Evolutionary conservation across 805 yeast genomes (phyloP).

Genomic region (Candida coquimbonensis): DNA sequence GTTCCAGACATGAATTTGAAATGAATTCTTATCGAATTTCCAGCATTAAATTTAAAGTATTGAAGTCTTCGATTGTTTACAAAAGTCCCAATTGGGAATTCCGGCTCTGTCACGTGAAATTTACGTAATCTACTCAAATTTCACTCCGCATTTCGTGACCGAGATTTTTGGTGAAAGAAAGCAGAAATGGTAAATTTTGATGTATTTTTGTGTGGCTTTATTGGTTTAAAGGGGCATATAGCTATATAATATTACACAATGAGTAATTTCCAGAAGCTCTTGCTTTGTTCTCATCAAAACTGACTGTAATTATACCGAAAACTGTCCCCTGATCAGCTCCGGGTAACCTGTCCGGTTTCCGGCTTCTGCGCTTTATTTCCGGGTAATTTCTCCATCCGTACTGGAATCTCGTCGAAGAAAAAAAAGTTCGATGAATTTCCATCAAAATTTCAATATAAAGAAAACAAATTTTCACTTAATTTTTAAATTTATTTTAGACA

Average conservation of each 20-base stretch:
- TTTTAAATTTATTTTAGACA: too few species aligned
- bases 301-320: too few species aligned
- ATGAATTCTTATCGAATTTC: background rate
- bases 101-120: background rate
- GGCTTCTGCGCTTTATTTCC: background rate
- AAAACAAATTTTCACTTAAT: too few species aligned
- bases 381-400: background rate
- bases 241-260: too few species aligned
- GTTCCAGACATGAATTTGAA: too few species aligned
- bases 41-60: background rate
- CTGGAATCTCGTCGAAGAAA: background rate
- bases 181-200: too few species aligned
- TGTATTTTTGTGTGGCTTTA: too few species aligned
- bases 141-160: background rate
- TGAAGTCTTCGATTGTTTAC: background rate
- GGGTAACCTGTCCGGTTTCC: background rate
- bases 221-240: too few species aligned
- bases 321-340: background rate
- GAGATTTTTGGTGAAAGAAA: background rate
- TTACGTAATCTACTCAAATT: too few species aligned
- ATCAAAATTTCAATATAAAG: background rate
- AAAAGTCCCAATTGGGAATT: background rate
- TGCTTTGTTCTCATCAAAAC: too few species aligned
- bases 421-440: conserved; percentile 3
- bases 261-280: too few species aligned